phyloP scores from a whole-genome alignment of 306 rosid genomes.

The Canavalia ensiformis region DNA sequence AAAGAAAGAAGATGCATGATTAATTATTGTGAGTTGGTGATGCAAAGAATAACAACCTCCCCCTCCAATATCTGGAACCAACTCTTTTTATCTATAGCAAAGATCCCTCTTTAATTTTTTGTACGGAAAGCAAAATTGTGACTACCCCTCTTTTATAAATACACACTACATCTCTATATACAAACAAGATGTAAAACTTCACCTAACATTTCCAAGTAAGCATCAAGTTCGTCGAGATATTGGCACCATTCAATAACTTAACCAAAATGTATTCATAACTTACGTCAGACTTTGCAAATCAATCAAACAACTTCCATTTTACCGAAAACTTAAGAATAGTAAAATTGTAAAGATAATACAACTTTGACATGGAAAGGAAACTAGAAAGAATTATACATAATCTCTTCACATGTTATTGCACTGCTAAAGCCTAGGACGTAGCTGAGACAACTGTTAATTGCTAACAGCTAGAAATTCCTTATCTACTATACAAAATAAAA shows the following conservation, averaged over 20 bases:
- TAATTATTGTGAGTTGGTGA: neutral
- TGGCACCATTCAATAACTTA: conserved; percentile 44
- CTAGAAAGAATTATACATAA: neutral
- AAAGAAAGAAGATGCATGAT: neutral
- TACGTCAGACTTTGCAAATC: neutral
- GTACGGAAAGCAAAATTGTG: conserved; percentile 36
- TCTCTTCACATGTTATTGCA: neutral
- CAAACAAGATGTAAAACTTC: conserved; percentile 31
- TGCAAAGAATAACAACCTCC: conserved; percentile 33
- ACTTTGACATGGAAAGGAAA: neutral
- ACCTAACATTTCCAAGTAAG: neutral
- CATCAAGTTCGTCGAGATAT: conserved; percentile 6
- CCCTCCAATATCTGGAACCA: conserved; percentile 5
- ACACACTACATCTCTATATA: neutral
- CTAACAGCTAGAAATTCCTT: neutral
- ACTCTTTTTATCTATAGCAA: conserved; percentile 20
- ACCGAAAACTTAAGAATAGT: neutral
- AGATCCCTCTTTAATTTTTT: conserved; percentile 36
- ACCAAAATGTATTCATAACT: conserved; percentile 13
- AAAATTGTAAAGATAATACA: conserved; percentile 1
- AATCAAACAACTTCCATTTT: conserved; percentile 9
- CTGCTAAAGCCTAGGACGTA: too few species aligned
- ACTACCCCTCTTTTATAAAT: conserved; percentile 21
- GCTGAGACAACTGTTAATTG: neutral
- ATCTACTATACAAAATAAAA: neutral